phyloP scores from a whole-genome alignment of 148 eudicot species.

The Rhododendron vialii region DNA sequence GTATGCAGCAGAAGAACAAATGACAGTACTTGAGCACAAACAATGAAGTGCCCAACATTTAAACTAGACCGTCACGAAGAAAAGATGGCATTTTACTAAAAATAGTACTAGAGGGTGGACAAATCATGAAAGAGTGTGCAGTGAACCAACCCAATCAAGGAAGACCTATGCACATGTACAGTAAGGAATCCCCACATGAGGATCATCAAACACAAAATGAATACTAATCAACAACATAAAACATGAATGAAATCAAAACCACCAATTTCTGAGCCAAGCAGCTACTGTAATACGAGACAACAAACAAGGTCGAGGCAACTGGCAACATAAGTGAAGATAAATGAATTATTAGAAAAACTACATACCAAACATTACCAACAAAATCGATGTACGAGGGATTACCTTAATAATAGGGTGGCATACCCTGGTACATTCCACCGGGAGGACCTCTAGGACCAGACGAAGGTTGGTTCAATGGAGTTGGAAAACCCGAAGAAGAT shows the following conservation, averaged over 20 bases:
- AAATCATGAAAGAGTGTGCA: not conserved
- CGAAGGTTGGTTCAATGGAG: conserved; percentile 44
- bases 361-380: not conserved
- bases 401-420: conserved; percentile 91
- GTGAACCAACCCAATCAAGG: conserved; percentile 5
- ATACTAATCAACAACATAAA: not conserved
- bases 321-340: not conserved
- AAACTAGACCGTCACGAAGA: not conserved
- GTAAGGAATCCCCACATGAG: not conserved
- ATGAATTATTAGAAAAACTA: too few relatives aligned
- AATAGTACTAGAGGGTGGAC: not conserved
- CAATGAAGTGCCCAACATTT: not conserved
- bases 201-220: not conserved
- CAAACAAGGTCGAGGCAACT: not conserved
- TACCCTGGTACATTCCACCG: conserved; percentile 67
- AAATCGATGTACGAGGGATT: conserved; percentile 8
- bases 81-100: not conserved
- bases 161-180: not conserved
- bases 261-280: not conserved
- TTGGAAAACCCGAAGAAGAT: conserved; percentile 33
- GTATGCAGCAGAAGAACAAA: not conserved
- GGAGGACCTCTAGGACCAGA: conserved; percentile 73
- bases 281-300: not conserved
- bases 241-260: not conserved
- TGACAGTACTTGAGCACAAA: not conserved